Evolutionary conservation across 1,284 basidiomycete genomes (phyloP).

Genomic region (Papiliotrema terrestris): DNA sequence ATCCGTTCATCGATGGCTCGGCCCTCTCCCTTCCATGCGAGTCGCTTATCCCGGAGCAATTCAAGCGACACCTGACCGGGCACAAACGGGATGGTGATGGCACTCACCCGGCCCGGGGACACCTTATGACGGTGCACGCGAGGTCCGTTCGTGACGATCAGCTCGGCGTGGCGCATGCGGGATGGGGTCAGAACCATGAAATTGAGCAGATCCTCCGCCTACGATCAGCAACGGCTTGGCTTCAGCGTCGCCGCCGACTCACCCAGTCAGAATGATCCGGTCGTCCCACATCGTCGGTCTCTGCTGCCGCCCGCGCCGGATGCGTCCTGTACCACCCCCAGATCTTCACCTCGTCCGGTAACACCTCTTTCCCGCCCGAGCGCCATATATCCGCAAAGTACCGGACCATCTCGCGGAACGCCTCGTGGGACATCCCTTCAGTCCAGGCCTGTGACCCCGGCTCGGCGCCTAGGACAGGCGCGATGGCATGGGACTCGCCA

Average conservation of each 20-base stretch:
- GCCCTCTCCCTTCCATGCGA: slow-evolving; percentile 29
- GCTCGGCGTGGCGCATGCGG: background rate
- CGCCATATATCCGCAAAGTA: slow-evolving; percentile 36
- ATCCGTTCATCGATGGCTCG: slow-evolving; percentile 19
- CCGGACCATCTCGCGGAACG: slow-evolving; percentile 40
- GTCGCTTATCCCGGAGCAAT: slow-evolving; percentile 12
- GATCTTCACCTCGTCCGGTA: slow-evolving; percentile 15
- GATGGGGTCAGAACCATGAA: slow-evolving; percentile 27
- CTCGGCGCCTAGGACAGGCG: slow-evolving; percentile 42
- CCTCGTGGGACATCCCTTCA: slow-evolving; percentile 40
- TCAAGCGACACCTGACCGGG: slow-evolving; percentile 36
- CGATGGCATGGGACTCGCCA: slow-evolving; percentile 47
- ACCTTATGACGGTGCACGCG: background rate
- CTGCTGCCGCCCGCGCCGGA: slow-evolving; percentile 16
- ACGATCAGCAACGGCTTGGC: background rate
- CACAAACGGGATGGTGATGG: slow-evolving; percentile 29
- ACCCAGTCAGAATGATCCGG: slow-evolving; percentile 44
- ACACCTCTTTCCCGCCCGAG: slow-evolving; percentile 16
- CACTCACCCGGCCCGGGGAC: slow-evolving; percentile 21
- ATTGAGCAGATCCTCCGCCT: slow-evolving; percentile 48
- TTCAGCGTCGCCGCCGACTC: slow-evolving; percentile 6
- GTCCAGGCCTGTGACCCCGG: slow-evolving; percentile 47
- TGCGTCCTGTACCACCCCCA: slow-evolving; percentile 45
- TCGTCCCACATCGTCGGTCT: slow-evolving; percentile 28
- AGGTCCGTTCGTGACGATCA: slow-evolving; percentile 19